Base-by-base conservation (phyloP, 345 rosid species). In the Populus tremula region DNA sequence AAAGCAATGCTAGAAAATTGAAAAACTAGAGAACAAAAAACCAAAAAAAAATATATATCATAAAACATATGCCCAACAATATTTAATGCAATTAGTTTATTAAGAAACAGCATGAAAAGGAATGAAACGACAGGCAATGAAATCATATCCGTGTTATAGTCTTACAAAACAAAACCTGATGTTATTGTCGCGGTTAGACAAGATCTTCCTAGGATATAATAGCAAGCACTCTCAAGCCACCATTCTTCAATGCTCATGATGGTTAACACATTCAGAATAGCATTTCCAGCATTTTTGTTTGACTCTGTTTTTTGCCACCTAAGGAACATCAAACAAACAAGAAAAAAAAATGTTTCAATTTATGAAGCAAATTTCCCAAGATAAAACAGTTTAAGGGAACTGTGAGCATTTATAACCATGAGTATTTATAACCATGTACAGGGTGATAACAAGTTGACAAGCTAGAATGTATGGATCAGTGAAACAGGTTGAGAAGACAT, bases 241-340 rank as follows among this genome's bases (percentile, higher is more conserved):
- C 91, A 82, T 88, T 96, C 99, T 86, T 93, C 99, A 81, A 93
- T 88, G 88, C 98, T 93, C 98, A 94, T 91, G 74, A 96, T 96
- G 73, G 99, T 96, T 79, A 80, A 96, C 99, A 83, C 97, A 96
- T 82, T 96, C 97, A 96, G 89, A 85, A 96, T 93, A 23, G 99
- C 99, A 86, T 93, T 93, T 73, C 99, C 99, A n/a, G 98, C 97
- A 87, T 96, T 96, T 87, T 94, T 96, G 84, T 96, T 93, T 75
- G 99, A 88, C 83, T 96, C 98, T 6, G 98, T 94, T 91, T 92
- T 96, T 93, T 73, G 99, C 98, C 88, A 96, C 99, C 99, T 96
- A 77, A 76, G 82, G 80, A 75, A 71, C 71, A 66, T 31, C 62
- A 78, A 61, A 47, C 87, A 80, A 59, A 41, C 79, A 72, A 79